phyloP scores from a whole-genome alignment of 2,329 filamentous ascomycete species.

The Ascochyta viciae-villosae region DNA sequence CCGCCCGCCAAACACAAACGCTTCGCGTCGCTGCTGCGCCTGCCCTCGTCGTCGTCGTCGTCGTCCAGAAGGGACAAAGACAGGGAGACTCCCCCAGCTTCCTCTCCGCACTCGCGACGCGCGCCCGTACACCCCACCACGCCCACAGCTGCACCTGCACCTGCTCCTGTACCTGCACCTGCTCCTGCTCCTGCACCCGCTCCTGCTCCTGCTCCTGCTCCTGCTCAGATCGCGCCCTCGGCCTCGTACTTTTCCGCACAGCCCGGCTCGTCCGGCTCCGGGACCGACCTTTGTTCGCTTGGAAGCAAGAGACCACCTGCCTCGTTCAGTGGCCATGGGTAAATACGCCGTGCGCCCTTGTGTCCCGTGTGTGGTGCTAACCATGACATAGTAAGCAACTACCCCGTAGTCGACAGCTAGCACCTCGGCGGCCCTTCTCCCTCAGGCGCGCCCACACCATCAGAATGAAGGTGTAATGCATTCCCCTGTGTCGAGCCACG shows the following conservation, averaged over 20 bases:
- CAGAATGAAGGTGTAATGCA: slow-evolving; percentile 1
- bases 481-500: background rate
- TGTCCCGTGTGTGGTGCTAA: slow-evolving; percentile 13
- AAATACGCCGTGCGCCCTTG: slow-evolving; percentile 12
- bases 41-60: slow-evolving; percentile 30
- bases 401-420: background rate
- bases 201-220: background rate
- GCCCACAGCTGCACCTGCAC: slow-evolving; percentile 23
- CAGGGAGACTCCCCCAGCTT: slow-evolving; percentile 23
- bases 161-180: background rate
- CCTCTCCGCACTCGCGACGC: slow-evolving; percentile 32
- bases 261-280: slow-evolving; percentile 29
- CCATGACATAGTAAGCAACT: slow-evolving; percentile 13
- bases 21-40: slow-evolving; percentile 38
- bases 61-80: slow-evolving; percentile 22
- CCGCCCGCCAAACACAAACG: slow-evolving; percentile 35
- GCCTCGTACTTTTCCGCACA: slow-evolving; percentile 45
- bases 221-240: slow-evolving; percentile 28
- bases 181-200: too few species aligned
- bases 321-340: slow-evolving; percentile 55
- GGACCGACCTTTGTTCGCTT: slow-evolving; percentile 41
- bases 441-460: background rate
- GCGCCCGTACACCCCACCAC: slow-evolving; percentile 37
- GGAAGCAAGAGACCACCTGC: slow-evolving; percentile 52
- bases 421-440: background rate